Conservation (phyloP, 2,329 filamentous ascomycete genomes). For the Fusarium sacchari region DNA sequence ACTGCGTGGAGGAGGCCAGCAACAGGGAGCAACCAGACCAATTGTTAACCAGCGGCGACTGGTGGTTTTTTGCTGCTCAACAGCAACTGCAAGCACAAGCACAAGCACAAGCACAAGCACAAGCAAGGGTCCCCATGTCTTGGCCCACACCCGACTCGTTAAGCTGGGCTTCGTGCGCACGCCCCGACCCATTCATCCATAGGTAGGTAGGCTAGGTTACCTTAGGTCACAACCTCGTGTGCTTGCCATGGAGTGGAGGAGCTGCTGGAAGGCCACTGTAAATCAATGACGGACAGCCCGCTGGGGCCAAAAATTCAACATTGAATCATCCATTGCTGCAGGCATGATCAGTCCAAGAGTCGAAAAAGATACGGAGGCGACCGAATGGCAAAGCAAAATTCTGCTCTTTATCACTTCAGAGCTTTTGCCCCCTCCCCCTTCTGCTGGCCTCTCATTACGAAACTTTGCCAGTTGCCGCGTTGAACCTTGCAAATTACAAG, state of each 20-base stretch:
- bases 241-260: neutral
- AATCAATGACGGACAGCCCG: neutral
- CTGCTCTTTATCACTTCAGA: neutral
- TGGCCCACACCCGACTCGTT: slow-evolving; percentile 3
- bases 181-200: slow-evolving; percentile 1
- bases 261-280: slow-evolving; percentile 12
- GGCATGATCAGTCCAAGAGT: slow-evolving; percentile 19
- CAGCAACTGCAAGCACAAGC: slow-evolving; percentile 1
- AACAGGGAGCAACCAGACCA: slow-evolving; percentile 8
- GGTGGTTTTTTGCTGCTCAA: slow-evolving; percentile 8
- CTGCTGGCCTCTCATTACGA: neutral
- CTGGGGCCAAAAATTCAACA: slow-evolving; percentile 5
- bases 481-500: neutral
- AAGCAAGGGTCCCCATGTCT: slow-evolving; percentile 19
- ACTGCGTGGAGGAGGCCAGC: slow-evolving; percentile 27
- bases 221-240: slow-evolving; percentile 7
- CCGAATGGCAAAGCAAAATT: neutral
- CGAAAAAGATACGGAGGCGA: slow-evolving; percentile 10
- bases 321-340: neutral
- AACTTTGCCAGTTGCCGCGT: neutral
- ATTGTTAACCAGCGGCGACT: slow-evolving; percentile 13
- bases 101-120: slow-evolving; percentile 10
- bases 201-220: too few relatives aligned
- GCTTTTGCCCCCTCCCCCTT: too few relatives aligned
- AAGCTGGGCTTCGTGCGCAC: neutral